Conservation (phyloP, 2,329 filamentous ascomycete genomes). For the Corynespora cassiicola region DNA sequence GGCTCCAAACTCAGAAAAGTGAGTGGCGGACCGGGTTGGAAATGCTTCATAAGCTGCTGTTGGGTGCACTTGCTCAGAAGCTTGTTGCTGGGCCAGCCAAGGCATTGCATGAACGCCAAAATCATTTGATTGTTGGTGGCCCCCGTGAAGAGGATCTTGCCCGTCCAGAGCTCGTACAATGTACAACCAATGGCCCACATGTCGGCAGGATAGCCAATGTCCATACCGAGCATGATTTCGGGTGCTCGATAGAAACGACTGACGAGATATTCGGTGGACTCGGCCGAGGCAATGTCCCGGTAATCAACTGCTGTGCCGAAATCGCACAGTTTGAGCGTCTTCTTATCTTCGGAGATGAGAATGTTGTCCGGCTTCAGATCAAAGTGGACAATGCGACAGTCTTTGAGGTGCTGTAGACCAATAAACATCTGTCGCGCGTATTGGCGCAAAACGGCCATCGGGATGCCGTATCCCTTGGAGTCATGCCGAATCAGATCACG, state of each 20-base stretch:
- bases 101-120: conserved; percentile 92
- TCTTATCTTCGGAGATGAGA: conserved; percentile 64
- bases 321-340: conserved; percentile 92
- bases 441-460: conserved; percentile 81
- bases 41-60: conserved; percentile 77
- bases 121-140: conserved; percentile 99
- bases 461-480: conserved; percentile 79
- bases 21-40: conserved; percentile 62
- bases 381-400: conserved; percentile 91
- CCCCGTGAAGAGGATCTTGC: conserved; percentile 95
- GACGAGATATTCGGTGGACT: conserved; percentile 93
- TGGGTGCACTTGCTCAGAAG: conserved; percentile 75
- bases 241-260: conserved; percentile 97
- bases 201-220: conserved; percentile 92
- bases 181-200: conserved; percentile 99
- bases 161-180: conserved; percentile 94
- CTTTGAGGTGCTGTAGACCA: conserved; percentile 84
- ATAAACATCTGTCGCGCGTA: conserved; percentile 96
- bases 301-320: conserved; percentile 93
- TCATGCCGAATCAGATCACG: conserved; percentile 96
- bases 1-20: conserved; percentile 88
- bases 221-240: conserved; percentile 96
- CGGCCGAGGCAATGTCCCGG: conserved; percentile 78
- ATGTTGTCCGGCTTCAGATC: conserved; percentile 99
- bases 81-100: conserved; percentile 90